These are phyloP conservation scores for Phlyctochytrium planicorne DNA, from an alignment of 192 early-diverging fungal genomes.

Conservation along the genomic window DNA sequence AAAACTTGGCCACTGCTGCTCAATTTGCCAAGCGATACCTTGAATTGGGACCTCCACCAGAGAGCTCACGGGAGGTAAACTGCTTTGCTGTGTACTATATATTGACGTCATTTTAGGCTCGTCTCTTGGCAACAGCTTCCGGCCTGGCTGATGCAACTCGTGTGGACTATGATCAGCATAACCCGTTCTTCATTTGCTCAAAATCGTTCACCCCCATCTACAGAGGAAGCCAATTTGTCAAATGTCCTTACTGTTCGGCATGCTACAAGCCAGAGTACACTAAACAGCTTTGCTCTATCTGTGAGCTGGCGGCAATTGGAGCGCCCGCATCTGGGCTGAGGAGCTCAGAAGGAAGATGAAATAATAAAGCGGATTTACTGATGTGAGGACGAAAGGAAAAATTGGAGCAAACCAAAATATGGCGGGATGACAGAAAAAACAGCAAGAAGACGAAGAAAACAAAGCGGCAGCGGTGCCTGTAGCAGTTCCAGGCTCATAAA, in stretches of 20 bases:
- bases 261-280: slow-evolving; percentile 81
- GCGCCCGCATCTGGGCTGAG: slow-evolving; percentile 72
- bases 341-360: slow-evolving; percentile 19
- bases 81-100: not conserved
- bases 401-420: too few relatives aligned
- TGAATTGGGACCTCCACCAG: slow-evolving; percentile 80
- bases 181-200: slow-evolving; percentile 88
- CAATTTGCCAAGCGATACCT: slow-evolving; percentile 86
- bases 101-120: slow-evolving; percentile 10
- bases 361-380: too few relatives aligned
- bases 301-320: slow-evolving; percentile 83
- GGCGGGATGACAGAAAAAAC: too few relatives aligned
- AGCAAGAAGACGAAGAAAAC: too few relatives aligned
- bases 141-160: slow-evolving; percentile 76
- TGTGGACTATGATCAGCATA: slow-evolving; percentile 93
- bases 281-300: slow-evolving; percentile 79
- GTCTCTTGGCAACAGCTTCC: slow-evolving; percentile 63
- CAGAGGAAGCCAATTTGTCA: slow-evolving; percentile 71
- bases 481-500: too few relatives aligned
- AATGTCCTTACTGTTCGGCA: slow-evolving; percentile 88
- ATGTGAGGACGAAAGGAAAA: too few relatives aligned
- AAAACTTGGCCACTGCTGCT: slow-evolving; percentile 82
- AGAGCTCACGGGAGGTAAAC: slow-evolving; percentile 71
- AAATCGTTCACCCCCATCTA: slow-evolving; percentile 88
- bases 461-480: too few relatives aligned